Evolutionary conservation across 2,329 filamentous ascomycete species (phyloP).

Genomic region (Diaporthe nobilis): DNA sequence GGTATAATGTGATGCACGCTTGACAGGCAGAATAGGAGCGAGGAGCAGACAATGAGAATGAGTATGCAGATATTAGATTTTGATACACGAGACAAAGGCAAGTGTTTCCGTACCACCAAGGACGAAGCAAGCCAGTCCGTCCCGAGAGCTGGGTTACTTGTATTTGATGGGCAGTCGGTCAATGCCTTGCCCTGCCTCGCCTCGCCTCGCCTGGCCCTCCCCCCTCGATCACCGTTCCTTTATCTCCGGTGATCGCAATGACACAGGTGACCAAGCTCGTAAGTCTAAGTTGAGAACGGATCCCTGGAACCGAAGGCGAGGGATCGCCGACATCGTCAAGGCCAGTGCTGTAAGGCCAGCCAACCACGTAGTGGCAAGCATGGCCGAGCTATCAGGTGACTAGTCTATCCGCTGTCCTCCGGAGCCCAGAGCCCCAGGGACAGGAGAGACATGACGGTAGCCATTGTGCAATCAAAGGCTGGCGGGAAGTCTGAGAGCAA

Average conservation of each 20-base stretch:
- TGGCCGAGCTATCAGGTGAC: constrained; percentile 28
- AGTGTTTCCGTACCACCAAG: constrained; percentile 12
- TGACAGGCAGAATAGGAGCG: constrained; percentile 7
- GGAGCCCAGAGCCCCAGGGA: not conserved
- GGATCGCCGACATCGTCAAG: constrained; percentile 25
- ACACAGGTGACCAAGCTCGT: constrained; percentile 26
- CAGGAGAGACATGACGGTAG: constrained; percentile 14
- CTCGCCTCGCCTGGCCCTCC: not conserved
- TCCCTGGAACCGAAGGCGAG: constrained; percentile 29
- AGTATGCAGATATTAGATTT: not conserved
- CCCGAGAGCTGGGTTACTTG: constrained; percentile 32
- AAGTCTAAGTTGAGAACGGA: constrained; percentile 33
- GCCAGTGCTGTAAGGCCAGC: constrained; percentile 23
- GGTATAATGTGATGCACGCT: constrained; percentile 35
- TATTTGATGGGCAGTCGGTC: constrained; percentile 19
- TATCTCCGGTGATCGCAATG: constrained; percentile 43
- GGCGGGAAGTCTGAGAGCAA: constrained; percentile 19
- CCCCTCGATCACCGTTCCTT: constrained; percentile 28
- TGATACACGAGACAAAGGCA: constrained; percentile 23
- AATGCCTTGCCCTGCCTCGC: constrained; percentile 1
- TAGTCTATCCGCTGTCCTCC: constrained; percentile 22
- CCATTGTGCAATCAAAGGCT: constrained; percentile 36
- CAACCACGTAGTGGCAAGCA: constrained; percentile 1
- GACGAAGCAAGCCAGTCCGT: not conserved
- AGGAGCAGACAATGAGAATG: not conserved